These are phyloP conservation scores for Stachybotrys chartarum DNA, from an alignment of 2,329 filamentous ascomycete species.

Conservation along the genomic window DNA sequence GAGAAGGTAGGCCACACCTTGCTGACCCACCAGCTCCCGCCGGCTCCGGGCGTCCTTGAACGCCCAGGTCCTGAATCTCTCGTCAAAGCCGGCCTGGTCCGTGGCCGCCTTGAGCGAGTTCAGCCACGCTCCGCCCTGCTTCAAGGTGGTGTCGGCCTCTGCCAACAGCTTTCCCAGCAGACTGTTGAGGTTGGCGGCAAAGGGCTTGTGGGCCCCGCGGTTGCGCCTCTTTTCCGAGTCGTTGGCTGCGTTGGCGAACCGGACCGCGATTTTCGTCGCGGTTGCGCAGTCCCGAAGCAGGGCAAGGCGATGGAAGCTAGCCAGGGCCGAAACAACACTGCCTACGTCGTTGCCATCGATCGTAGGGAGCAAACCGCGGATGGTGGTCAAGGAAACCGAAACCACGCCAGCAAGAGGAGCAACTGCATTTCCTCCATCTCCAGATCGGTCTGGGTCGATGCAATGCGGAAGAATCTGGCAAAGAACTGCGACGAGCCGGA, in stretches of 20 bases:
- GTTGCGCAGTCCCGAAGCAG: slow-evolving; percentile 29
- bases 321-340: slow-evolving; percentile 14
- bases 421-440: slow-evolving; percentile 14
- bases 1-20: not conserved
- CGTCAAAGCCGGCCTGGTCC: not conserved
- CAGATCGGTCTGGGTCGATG: slow-evolving; percentile 13
- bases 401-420: slow-evolving; percentile 16
- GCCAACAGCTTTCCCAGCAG: not conserved
- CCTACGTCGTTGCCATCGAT: slow-evolving; percentile 5
- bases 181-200: not conserved
- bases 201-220: not conserved
- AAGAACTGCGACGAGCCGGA: slow-evolving; percentile 34
- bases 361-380: slow-evolving; percentile 10
- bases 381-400: slow-evolving; percentile 16
- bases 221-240: not conserved
- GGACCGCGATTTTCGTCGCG: slow-evolving; percentile 16
- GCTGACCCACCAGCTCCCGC: not conserved
- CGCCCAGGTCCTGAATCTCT: not conserved
- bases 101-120: not conserved
- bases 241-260: not conserved
- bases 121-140: not conserved
- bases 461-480: slow-evolving; percentile 24
- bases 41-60: not conserved
- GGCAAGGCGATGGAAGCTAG: slow-evolving; percentile 27
- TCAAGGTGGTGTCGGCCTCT: not conserved